Evolutionary conservation across 208 protist genomes (phyloP).

Genomic region (Acanthamoeba sp.): DNA sequence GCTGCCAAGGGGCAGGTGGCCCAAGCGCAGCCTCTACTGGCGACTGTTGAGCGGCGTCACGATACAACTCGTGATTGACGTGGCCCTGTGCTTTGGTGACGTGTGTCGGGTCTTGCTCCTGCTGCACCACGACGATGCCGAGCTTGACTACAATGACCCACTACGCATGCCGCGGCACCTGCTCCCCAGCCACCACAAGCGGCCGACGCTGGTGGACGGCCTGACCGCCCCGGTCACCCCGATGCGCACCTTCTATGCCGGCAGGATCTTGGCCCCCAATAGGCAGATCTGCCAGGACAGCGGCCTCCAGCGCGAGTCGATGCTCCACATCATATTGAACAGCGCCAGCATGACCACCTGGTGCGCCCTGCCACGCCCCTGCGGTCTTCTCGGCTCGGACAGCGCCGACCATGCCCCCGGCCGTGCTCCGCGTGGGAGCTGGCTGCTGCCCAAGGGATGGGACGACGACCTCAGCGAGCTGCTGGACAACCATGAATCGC

Average conservation of each 20-base stretch:
- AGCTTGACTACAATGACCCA: neutral
- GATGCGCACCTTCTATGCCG: neutral
- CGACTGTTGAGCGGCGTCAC: neutral
- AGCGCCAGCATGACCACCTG: neutral
- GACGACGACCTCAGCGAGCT: neutral
- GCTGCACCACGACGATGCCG: neutral
- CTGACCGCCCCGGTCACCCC: neutral
- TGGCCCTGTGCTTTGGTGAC: conserved; percentile 10
- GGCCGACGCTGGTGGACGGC: neutral
- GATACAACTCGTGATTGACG: neutral
- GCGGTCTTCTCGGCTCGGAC: too few relatives aligned
- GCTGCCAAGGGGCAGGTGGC: neutral
- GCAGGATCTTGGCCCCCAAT: neutral
- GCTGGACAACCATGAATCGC: neutral
- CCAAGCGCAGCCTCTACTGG: too few relatives aligned
- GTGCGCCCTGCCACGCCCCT: too few relatives aligned
- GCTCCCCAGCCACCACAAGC: too few relatives aligned
- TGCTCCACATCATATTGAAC: neutral
- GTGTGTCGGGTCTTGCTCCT: neutral
- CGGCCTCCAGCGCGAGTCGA: neutral
- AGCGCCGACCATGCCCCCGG: neutral
- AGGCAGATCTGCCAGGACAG: conserved; percentile 1
- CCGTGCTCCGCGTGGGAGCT: too few relatives aligned
- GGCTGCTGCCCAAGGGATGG: neutral
- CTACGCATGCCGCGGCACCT: neutral